Base-by-base conservation (phyloP, 2,329 filamentous ascomycete species). In the Pestalotiopsis sp. region DNA sequence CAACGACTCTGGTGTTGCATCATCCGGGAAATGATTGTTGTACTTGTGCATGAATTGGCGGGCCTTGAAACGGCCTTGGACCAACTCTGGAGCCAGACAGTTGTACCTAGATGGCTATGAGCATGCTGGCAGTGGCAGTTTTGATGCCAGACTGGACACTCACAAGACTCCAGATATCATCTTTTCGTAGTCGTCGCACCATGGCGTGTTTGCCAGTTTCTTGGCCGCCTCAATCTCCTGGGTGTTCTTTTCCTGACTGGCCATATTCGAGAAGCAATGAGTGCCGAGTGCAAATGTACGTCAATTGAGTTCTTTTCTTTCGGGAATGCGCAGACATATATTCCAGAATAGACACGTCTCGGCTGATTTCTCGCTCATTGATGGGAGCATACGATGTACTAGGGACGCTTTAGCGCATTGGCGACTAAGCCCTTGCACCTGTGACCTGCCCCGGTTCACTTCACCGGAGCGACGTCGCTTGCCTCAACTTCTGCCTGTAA, bases 91-190 rank as follows among this genome's bases (percentile, higher is more conserved):
- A 0, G 75, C 81, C 58, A 82, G 78, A 25, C 82, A 77, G 72
- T 88, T 79, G 78, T 90, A 90, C 45, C 86, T 88, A 63, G 17
- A 38, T 3, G 52, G 27, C 20, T 27, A 23, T 58, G 7, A 63
- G 49, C 49, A 36, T 45, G 31, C 20, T 27, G 4, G 5, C 3
- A 14, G n/a, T 67, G 39, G 69, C 66, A n/a, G 36, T 55, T 60
- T n/a, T 25, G 52, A 25, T 23, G 31, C 31, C 31, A 9, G 7
- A 36, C 31, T 25, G 17, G 66, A 59, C 9, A 60, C 82, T 72
- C 76, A 88, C 87, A 90, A 80, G 81, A 90, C 87, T 36, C 88
- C 88, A 0, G 87, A 90, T 62, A 91, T 87, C 87, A 91, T 90
- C 74, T 86, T 87, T 74, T 90, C 87, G 66, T 90, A 91, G 69